Percentiles rank a stretch among this genome's conserved stretches.
Evolutionary conservation across 345 rosid species (phyloP).

Genomic region (Viola odorata): DNA sequence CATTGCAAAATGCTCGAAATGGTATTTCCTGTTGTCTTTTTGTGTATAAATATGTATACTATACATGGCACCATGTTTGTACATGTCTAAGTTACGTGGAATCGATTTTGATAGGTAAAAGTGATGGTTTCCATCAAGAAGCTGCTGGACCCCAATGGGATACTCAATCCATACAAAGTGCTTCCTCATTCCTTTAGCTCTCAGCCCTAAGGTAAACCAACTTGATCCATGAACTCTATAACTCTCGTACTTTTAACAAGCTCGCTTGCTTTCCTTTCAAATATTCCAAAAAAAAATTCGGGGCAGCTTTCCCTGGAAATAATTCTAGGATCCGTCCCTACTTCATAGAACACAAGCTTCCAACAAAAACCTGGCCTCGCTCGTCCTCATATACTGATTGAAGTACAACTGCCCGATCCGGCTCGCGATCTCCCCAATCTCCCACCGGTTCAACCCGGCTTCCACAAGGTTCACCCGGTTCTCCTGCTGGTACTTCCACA

Average conservation of each 20-base stretch:
- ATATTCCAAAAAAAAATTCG: no score
- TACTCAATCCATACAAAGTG: conserved; percentile 88
- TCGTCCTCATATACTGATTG: conserved; percentile 87
- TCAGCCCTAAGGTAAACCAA: neutral
- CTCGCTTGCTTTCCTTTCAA: no score
- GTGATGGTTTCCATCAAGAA: conserved; percentile 76
- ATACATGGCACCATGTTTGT: no score
- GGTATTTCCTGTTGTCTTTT: no score
- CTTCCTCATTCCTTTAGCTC: conserved; percentile 42
- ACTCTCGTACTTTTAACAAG: no score
- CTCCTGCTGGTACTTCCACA: conserved; percentile 95
- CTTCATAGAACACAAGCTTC: conserved; percentile 91
- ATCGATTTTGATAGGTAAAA: conserved; percentile 43
- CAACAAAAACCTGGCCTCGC: conserved; percentile 74
- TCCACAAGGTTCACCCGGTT: conserved; percentile 61
- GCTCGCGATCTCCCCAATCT: conserved; percentile 98
- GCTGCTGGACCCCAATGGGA: conserved; percentile 72
- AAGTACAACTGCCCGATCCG: conserved; percentile 99
- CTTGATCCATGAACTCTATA: neutral
- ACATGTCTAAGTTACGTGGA: conserved; percentile 5
- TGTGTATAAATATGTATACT: no score
- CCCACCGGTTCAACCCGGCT: conserved; percentile 90
- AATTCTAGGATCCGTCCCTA: no score
- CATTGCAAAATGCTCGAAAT: no score
- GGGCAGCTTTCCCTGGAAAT: no score